Base-by-base conservation (phyloP, 2,329 filamentous ascomycete genomes). In the Hypoxylon sp. region DNA sequence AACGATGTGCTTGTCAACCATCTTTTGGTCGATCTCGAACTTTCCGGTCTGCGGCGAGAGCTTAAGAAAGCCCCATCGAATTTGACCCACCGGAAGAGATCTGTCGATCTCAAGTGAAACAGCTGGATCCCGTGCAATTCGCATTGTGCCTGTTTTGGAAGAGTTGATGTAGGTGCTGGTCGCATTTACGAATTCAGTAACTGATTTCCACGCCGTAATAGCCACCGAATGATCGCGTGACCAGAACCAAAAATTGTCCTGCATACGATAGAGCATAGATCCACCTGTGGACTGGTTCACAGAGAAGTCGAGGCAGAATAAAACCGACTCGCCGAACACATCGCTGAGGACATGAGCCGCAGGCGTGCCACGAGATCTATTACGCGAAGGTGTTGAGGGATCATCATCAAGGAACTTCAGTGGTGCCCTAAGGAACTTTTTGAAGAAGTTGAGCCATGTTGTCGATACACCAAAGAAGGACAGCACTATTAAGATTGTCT, bases 191-290 rank as follows among this genome's bases (percentile, higher is more conserved):
- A 91, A 92, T 1, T 82, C 78, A 1, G 82, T 80, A 69, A 92
- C 83, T 0, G 86, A 82, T 17, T 83, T 74, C 90, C 90, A 93
- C 0, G 87, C 89, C 47, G 83, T 81, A 22, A 84, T 81, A n/a
- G 85, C 86, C 2, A 80, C 81, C 2, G 80, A 69, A 52, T 89
- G 84, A 5, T 87, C 81, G 8, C 85, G 84, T 70, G 82, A 73
- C 88, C 89, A 91, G 74, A 91, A 88, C 89, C 89, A 92, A 56
- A 91, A 82, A 70, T 91, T 88, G 68, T 91, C 90, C 56, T 90
- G 85, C 39, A 91, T 81, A 11, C 90, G 86, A 75, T 89, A 89
- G 10, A 91, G 77, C n/a, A 83, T 80, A 1, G 80, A 79, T 0
- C 88, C 88, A 5, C 78, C 72, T 0, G 89, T 88, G 1, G 80